Evolutionary conservation across 805 yeast genomes (phyloP).

Genomic region (Ogataea siamensis): DNA sequence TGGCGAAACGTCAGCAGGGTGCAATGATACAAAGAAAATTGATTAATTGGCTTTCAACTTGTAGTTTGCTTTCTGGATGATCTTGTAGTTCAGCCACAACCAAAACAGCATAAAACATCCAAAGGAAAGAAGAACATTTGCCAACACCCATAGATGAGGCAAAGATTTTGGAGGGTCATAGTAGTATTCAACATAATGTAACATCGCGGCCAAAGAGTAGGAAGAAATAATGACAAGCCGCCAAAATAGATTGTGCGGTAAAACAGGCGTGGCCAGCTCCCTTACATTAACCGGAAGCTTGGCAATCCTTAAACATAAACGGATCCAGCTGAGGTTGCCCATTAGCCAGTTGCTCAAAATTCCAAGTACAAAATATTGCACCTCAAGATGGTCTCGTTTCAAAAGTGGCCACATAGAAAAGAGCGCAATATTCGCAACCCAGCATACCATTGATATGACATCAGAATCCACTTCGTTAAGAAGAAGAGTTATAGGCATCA

Average conservation of each 20-base stretch:
- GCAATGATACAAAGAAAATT: not conserved
- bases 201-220: slow-evolving; percentile 43
- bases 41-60: slow-evolving; percentile 25
- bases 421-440: slow-evolving; percentile 82
- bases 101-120: slow-evolving; percentile 73
- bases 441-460: slow-evolving; percentile 69
- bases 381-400: slow-evolving; percentile 64
- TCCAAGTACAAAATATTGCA: slow-evolving; percentile 68
- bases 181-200: slow-evolving; percentile 55
- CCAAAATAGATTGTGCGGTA: slow-evolving; percentile 53
- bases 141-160: slow-evolving; percentile 86
- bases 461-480: slow-evolving; percentile 53
- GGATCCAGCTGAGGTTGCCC: slow-evolving; percentile 57
- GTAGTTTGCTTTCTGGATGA: slow-evolving; percentile 34
- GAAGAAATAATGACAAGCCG: slow-evolving; percentile 49
- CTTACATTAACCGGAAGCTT: slow-evolving; percentile 27
- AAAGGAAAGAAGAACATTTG: slow-evolving; percentile 71
- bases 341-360: slow-evolving; percentile 76
- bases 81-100: slow-evolving; percentile 73
- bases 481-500: slow-evolving; percentile 77
- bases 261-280: slow-evolving; percentile 33
- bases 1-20: slow-evolving; percentile 8
- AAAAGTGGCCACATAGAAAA: slow-evolving; percentile 89
- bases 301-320: slow-evolving; percentile 36
- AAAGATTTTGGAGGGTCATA: slow-evolving; percentile 53